These are phyloP conservation scores for Aspergillus carbonarius DNA, from an alignment of 2,329 filamentous ascomycete genomes.

Conservation along the genomic window DNA sequence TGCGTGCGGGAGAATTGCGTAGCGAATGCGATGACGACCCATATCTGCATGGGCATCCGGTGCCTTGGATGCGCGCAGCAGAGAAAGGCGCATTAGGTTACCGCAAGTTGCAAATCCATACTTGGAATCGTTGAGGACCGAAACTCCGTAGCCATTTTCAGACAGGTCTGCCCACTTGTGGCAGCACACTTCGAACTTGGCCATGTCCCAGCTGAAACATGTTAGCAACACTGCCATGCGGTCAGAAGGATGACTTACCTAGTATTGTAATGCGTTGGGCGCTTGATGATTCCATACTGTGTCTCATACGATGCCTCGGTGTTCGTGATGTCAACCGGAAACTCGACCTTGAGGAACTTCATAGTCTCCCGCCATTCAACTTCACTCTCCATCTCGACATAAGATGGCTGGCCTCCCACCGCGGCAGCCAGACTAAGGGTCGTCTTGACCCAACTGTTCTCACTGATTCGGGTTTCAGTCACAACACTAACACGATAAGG, in stretches of 20 bases:
- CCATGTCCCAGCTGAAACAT: constrained; percentile 77
- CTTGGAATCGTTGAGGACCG: constrained; percentile 91
- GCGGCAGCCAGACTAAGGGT: constrained; percentile 76
- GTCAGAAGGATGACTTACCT: constrained; percentile 48
- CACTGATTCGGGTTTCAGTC: constrained; percentile 83
- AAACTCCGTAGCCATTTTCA: constrained; percentile 84
- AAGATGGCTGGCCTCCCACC: constrained; percentile 63
- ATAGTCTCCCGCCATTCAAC: constrained; percentile 97
- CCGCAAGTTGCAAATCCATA: constrained; percentile 92
- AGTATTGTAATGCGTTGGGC: constrained; percentile 98
- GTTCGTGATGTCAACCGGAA: constrained; percentile 87
- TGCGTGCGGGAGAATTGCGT: constrained; percentile 83
- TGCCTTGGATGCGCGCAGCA: constrained; percentile 85
- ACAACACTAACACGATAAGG: constrained; percentile 76
- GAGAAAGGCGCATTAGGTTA: constrained; percentile 82
- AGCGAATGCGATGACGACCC: constrained; percentile 82
- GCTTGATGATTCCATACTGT: constrained; percentile 82
- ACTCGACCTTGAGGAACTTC: constrained; percentile 98
- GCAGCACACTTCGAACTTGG: constrained; percentile 94
- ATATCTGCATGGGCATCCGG: constrained; percentile 94
- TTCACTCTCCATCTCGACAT: constrained; percentile 75
- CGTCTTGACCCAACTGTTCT: constrained; percentile 80
- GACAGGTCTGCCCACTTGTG: constrained; percentile 92
- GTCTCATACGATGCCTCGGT: constrained; percentile 95
- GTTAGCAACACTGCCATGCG: constrained; percentile 22